phyloP scores from a whole-genome alignment of 345 rosid genomes.

The Euphorbia peplus region DNA sequence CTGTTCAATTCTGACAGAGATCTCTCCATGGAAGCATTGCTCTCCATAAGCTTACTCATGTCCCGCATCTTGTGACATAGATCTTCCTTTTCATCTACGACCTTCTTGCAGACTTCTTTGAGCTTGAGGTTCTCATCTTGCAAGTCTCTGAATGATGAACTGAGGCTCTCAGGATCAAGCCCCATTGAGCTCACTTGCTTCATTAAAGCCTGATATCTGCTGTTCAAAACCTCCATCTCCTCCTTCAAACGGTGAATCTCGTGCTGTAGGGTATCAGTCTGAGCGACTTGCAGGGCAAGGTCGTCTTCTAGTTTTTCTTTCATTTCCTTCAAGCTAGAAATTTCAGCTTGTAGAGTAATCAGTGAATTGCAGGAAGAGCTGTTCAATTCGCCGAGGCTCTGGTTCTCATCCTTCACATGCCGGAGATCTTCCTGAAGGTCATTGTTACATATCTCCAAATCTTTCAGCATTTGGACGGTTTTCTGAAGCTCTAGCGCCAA shows the following conservation, averaged over 20 bases:
- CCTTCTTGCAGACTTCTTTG: slow-evolving; percentile 21
- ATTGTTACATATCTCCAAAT: slow-evolving; percentile 27
- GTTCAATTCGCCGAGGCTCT: slow-evolving; percentile 32
- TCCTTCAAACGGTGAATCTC: slow-evolving; percentile 27
- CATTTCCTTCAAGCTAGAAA: slow-evolving; percentile 26
- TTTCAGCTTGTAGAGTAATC: slow-evolving; percentile 40
- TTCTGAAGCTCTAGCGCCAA: slow-evolving; percentile 27
- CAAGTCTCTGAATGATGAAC: slow-evolving; percentile 24
- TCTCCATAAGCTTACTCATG: slow-evolving; percentile 50
- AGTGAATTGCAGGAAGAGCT: slow-evolving; percentile 46
- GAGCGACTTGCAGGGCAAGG: slow-evolving; percentile 19
- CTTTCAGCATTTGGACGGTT: slow-evolving; percentile 28
- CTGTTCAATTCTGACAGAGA: slow-evolving; percentile 20
- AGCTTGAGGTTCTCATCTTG: slow-evolving; percentile 26
- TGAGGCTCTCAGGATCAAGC: slow-evolving; percentile 21
- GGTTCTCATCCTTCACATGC: slow-evolving; percentile 40
- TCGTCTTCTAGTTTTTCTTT: slow-evolving; percentile 29
- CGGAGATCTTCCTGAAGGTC: slow-evolving; percentile 51
- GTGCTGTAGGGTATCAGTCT: slow-evolving; percentile 21
- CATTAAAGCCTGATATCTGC: slow-evolving; percentile 25
- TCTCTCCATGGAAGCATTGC: slow-evolving; percentile 40
- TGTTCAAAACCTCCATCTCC: slow-evolving; percentile 26
- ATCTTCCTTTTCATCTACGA: slow-evolving; percentile 24
- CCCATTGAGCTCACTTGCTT: slow-evolving; percentile 24
- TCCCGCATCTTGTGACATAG: slow-evolving; percentile 48